Conservation (phyloP, 202 grass and related monocot genomes). For the Digitaria exilis region DNA sequence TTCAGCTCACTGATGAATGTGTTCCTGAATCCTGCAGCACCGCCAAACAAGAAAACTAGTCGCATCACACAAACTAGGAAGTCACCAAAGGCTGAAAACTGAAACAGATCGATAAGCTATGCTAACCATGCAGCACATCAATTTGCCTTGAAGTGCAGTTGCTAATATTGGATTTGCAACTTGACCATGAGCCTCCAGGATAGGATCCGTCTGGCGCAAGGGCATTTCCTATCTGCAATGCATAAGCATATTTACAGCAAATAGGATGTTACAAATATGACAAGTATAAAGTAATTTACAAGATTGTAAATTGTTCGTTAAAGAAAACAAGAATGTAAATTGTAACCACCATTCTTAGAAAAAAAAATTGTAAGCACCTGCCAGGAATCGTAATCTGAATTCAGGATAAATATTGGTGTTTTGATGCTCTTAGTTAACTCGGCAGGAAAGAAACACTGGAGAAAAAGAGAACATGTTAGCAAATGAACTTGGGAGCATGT, state of each 20-base stretch:
- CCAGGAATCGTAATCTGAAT: conserved; percentile 64
- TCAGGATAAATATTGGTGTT: conserved; percentile 74
- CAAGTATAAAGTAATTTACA: background rate
- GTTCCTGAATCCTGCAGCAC: conserved; percentile 42
- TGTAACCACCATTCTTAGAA: too few species aligned
- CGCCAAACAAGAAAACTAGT: background rate
- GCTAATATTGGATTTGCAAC: conserved; percentile 56
- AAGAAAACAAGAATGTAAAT: too few species aligned
- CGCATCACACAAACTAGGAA: background rate
- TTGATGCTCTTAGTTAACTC: conserved; percentile 75
- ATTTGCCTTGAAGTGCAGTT: conserved; percentile 58
- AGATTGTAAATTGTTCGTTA: too few species aligned
- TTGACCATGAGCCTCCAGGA: conserved; percentile 45
- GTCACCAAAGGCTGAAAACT: background rate
- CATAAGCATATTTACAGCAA: background rate
- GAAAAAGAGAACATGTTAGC: background rate
- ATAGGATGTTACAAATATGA: background rate
- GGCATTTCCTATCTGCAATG: conserved; percentile 52
- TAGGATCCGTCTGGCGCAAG: conserved; percentile 52
- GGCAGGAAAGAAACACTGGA: conserved; percentile 60
- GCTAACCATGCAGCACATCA: conserved; percentile 46
- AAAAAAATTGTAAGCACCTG: conserved; percentile 49
- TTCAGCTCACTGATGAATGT: conserved; percentile 36
- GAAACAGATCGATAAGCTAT: background rate
- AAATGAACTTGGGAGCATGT: background rate